These are phyloP conservation scores for Bryoerythrophyllum caledonicum DNA, from an alignment of 225 moss, liverwort and hornwort genomes.

Conservation along the genomic window DNA sequence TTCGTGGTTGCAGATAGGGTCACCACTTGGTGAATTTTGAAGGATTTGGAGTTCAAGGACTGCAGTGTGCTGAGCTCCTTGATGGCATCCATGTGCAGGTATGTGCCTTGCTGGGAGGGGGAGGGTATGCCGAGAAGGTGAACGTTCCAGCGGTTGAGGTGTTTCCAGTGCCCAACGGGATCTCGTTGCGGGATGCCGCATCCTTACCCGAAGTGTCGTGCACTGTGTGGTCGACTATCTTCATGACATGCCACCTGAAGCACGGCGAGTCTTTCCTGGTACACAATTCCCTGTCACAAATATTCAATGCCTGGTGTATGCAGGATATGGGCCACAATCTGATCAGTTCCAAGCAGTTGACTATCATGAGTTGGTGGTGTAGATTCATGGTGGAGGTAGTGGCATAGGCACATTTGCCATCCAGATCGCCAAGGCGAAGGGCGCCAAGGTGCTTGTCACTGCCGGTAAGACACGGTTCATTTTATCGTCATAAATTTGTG, in stretches of 20 bases:
- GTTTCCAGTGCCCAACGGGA: constrained; percentile 70
- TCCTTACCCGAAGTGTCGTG: constrained; percentile 65
- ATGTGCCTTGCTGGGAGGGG: constrained; percentile 75
- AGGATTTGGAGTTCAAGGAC: neutral
- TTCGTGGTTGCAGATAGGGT: too few species aligned
- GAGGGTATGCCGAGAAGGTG: constrained; percentile 77
- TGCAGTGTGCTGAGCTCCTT: neutral
- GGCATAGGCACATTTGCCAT: constrained; percentile 81
- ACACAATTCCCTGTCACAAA: neutral
- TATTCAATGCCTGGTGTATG: neutral
- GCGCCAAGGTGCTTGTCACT: constrained; percentile 67
- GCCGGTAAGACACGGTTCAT: constrained; percentile 44
- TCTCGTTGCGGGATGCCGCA: constrained; percentile 58
- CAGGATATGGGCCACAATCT: neutral
- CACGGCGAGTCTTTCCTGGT: constrained; percentile 71
- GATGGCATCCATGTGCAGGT: constrained; percentile 32
- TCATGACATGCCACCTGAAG: constrained; percentile 65
- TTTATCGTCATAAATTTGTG: neutral
- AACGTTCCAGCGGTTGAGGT: constrained; percentile 53
- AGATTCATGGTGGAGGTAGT: constrained; percentile 81
- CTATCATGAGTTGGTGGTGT: neutral
- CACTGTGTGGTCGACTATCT: constrained; percentile 86
- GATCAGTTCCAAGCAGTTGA: neutral
- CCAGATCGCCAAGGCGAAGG: constrained; percentile 79
- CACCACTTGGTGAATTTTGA: too few species aligned